Evolutionary conservation across 2,329 filamentous ascomycete genomes (phyloP), one percentile per base, ranked within the genome.

Genomic region (Dryadomyces quercus-mongolicae): DNA sequence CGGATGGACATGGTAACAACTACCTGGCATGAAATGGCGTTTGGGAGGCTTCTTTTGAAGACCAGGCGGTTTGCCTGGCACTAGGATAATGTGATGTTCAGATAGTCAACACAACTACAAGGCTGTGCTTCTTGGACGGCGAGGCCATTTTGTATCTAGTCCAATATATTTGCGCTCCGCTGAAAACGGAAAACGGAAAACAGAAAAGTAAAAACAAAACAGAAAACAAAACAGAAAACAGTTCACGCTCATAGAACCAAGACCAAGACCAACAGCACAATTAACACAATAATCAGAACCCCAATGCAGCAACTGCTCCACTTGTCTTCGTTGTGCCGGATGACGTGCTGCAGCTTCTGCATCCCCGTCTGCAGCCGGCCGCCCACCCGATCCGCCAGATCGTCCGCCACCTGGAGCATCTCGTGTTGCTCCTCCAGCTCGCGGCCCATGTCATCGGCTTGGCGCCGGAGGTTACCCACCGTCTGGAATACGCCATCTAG

Each of bases 361-460:
- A 97, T 81, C 20, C 93, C 93, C 54, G 78, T 89, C 71, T 89
- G 82, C 63, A 98, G 70, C 65, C 93, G 84, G 1, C 88, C 87
- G 15, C 88, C 87, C 1, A 98, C 90, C 38, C 92, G 78, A 67
- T 97, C 91, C 4, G 88, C 89, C 55, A 95, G 75, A 34, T 76
- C 79, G 69, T 97, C 92, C 44, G 94, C 86, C 52, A 87, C 84
- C 59, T 93, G 84, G 55, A 98, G 75, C 79, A 97, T 85, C 68
- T 90, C 88, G 21, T 78, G 79, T 75, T 98, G 93, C 72, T 98
- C 93, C 70, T 96, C 94, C 48, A 98, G 75, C 73, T 98, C 93
- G 55, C 92, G 77, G 1, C 93, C 92, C 92, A 98, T 98, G 62
- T 90, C 88, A 69, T 94, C 85, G 1, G 93, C 94, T 75, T 97